Evolutionary conservation across 2,329 filamentous ascomycete species (phyloP).

Genomic region (Simplicillium aogashimaense): DNA sequence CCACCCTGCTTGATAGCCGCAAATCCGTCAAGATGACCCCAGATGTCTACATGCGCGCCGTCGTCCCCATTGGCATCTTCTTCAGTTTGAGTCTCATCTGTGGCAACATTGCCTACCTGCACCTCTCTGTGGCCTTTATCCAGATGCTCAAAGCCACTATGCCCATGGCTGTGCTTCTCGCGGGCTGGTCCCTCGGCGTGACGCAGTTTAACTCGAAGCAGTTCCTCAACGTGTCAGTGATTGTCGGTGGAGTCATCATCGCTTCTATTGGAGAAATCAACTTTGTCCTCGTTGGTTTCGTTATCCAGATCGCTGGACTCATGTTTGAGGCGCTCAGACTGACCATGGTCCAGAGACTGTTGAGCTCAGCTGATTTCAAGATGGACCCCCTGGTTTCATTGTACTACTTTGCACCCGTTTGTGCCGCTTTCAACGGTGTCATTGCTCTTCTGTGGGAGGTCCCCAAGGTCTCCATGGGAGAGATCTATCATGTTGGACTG

Average conservation of each 20-base stretch:
- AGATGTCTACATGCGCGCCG: constrained; percentile 82
- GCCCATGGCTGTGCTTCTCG: constrained; percentile 83
- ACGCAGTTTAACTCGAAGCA: constrained; percentile 76
- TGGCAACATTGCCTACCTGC: constrained; percentile 91
- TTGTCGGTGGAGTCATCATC: constrained; percentile 89
- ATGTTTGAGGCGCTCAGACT: constrained; percentile 74
- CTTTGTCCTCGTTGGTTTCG: constrained; percentile 72
- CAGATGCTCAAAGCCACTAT: constrained; percentile 99
- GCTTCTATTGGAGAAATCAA: constrained; percentile 93
- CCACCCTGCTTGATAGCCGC: constrained; percentile 79
- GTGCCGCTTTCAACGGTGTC: constrained; percentile 69
- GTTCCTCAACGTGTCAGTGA: constrained; percentile 86
- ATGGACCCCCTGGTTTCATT: constrained; percentile 85
- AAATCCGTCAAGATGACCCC: constrained; percentile 98
- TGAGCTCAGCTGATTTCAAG: constrained; percentile 78
- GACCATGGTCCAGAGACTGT: constrained; percentile 74
- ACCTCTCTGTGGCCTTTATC: constrained; percentile 92
- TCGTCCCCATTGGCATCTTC: constrained; percentile 89
- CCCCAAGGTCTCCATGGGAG: constrained; percentile 55
- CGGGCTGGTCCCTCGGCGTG: constrained; percentile 80
- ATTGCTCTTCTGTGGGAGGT: constrained; percentile 68
- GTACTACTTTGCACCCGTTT: constrained; percentile 83
- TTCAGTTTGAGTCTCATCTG: constrained; percentile 96
- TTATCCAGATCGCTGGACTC: constrained; percentile 71
- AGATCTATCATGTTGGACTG: constrained; percentile 65